phyloP scores from a whole-genome alignment of 345 rosid species.

The Brassica juncea region DNA sequence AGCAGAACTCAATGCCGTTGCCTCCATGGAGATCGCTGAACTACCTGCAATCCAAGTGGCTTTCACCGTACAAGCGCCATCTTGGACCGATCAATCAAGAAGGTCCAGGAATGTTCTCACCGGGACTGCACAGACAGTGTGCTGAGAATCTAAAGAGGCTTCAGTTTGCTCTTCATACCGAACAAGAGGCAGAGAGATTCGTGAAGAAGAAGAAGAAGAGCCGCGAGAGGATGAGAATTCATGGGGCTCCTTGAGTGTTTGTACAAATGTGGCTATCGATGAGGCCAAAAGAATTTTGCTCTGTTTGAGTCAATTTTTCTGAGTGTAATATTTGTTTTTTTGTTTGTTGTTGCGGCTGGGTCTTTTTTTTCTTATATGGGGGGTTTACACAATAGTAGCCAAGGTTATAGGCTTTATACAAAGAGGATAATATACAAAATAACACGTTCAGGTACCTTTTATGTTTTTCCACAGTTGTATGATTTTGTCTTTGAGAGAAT shows the following conservation, averaged over 20 bases:
- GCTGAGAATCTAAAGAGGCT: constrained; percentile 22
- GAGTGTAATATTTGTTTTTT: background rate
- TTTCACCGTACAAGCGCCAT: constrained; percentile 61
- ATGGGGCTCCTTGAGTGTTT: constrained; percentile 27
- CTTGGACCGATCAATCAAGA: constrained; percentile 45
- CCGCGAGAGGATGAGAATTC: constrained; percentile 42
- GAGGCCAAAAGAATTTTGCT: background rate
- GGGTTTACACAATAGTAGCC: background rate
- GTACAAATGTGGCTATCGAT: constrained; percentile 26
- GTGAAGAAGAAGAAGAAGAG: constrained; percentile 45
- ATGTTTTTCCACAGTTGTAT: background rate
- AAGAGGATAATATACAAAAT: background rate
- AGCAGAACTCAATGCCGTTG: constrained; percentile 89
- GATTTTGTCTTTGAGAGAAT: background rate
- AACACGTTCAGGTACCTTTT: background rate
- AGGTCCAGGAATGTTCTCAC: constrained; percentile 28
- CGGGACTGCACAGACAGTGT: constrained; percentile 1
- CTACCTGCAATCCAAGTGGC: constrained; percentile 88
- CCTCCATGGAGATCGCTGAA: constrained; percentile 97
- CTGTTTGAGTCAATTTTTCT: background rate
- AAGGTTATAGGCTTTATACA: background rate
- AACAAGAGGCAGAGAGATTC: constrained; percentile 54
- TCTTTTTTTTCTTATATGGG: background rate
- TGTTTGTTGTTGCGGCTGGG: background rate
- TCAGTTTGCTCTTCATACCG: constrained; percentile 59